Conservation (phyloP, 306 rosid genomes). For the Glycine soja region DNA sequence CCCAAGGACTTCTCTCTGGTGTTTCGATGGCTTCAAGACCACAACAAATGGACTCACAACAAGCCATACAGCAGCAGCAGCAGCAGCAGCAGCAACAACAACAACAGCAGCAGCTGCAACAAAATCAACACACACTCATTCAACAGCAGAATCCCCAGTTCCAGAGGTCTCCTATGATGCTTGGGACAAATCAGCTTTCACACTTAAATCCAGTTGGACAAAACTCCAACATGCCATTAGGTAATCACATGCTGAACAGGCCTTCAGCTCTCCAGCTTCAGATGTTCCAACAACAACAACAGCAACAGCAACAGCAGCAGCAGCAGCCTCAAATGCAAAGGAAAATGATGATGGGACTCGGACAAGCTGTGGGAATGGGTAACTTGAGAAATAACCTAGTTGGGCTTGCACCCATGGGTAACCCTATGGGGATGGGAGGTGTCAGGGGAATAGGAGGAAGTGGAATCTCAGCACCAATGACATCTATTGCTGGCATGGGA, state of each 20-base stretch:
- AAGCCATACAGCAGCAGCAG: conserved; percentile 63
- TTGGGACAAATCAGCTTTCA: conserved; percentile 70
- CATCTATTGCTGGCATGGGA: conserved; percentile 80
- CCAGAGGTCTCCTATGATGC: conserved; percentile 83
- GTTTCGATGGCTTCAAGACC: conserved; percentile 74
- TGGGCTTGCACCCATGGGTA: conserved; percentile 79
- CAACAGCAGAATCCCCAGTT: conserved; percentile 83
- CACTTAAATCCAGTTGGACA: conserved; percentile 74
- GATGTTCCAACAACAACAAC: conserved; percentile 67
- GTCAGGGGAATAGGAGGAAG: conserved; percentile 81
- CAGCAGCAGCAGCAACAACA: conserved; percentile 46
- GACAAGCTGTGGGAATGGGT: conserved; percentile 69
- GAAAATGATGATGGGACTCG: conserved; percentile 89
- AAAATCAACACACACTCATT: conserved; percentile 70
- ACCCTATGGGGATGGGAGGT: conserved; percentile 75
- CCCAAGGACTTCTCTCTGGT: conserved; percentile 83
- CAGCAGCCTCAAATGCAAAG: conserved; percentile 79
- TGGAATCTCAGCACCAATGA: conserved; percentile 84
- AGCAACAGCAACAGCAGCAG: conserved; percentile 65
- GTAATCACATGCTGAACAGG: conserved; percentile 73
- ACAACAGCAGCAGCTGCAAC: conserved; percentile 61
- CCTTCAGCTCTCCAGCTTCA: conserved; percentile 67
- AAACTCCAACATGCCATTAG: conserved; percentile 73
- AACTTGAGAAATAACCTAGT: conserved; percentile 73
- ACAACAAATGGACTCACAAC: conserved; percentile 76